Evolutionary conservation across 495 filamentous ascomycete genomes (phyloP).

Genomic region (Aspergillus avenaceus): DNA sequence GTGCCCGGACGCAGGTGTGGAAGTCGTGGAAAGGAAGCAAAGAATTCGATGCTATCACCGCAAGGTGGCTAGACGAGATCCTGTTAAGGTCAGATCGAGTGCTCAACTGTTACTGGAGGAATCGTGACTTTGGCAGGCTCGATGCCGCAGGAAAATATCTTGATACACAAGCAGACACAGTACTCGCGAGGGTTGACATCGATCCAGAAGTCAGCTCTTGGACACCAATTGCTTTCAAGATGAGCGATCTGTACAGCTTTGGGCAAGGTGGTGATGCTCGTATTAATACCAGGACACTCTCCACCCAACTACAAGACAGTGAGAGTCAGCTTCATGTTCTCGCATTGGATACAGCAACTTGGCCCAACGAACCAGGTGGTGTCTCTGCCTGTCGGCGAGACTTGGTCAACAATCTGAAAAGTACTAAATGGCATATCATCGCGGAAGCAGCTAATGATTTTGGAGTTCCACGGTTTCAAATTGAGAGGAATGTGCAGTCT

Average conservation of each 20-base stretch:
- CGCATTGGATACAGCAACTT: constrained; percentile 60
- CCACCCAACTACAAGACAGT: constrained; percentile 47
- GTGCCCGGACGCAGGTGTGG: constrained; percentile 57
- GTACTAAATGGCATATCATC: constrained; percentile 63
- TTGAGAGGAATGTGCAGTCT: constrained; percentile 61
- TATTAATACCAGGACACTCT: constrained; percentile 39
- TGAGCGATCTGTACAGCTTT: constrained; percentile 61
- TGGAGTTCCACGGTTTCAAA: constrained; percentile 62
- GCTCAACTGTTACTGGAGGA: constrained; percentile 53
- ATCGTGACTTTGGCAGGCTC: constrained; percentile 50
- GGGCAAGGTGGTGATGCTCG: constrained; percentile 57
- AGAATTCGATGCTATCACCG: constrained; percentile 55
- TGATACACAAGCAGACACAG: constrained; percentile 48
- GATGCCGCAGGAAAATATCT: constrained; percentile 48
- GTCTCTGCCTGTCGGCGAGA: constrained; percentile 64
- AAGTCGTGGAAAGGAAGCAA: constrained; percentile 55
- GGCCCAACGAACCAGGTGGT: constrained; percentile 64
- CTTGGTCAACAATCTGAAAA: constrained; percentile 58
- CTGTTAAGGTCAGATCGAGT: constrained; percentile 51
- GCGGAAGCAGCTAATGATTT: constrained; percentile 64
- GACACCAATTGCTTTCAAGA: constrained; percentile 56
- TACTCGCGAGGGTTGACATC: constrained; percentile 58
- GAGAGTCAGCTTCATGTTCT: constrained; percentile 56
- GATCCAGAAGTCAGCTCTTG: constrained; percentile 53
- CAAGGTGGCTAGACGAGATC: constrained; percentile 58